Evolutionary conservation across 768 basidiomycete species (phyloP), one percentile per base, ranked within the genome.

Genomic region (Suillus decipiens): DNA sequence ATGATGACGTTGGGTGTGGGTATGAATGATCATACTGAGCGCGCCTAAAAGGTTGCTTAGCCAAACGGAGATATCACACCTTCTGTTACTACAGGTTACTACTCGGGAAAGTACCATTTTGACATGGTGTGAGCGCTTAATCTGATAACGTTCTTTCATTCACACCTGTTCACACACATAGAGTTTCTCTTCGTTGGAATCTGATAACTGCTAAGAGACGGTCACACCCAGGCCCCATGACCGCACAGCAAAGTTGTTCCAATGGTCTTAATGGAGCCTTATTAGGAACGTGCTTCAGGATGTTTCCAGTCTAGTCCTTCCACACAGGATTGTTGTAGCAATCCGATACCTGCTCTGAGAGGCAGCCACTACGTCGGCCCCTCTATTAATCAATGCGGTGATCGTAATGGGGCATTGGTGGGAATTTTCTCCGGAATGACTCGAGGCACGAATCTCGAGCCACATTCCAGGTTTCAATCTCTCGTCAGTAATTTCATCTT

Each of bases 131-230:
- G 56, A 3, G 39, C 39, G 39, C 28, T 15, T 28, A 41, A 57
- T 41, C 39, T 41, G 56, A 57, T 57, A 57, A 28, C 24, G 55
- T 56, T 28, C 28, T 28, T 28, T 56, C 31, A 8, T n/a, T 54
- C 34, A 54, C 53, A 54, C 54, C 36, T 9, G 15, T 41, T 57
- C 56, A 57, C 56, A 57, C 56, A 31, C 56, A 57, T 39, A 28
- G 39, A 28, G 37, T 57, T 57, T 28, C 9, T 41, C 5, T 41
- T 41, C 17, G 24, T 17, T 56, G 31, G 31, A 33, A 34, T 33
- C 17, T 19, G 37, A 39, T 57, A 31, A 57, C 56, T 28, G 10
- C 37, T 41, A 39, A 19, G 56, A 41, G 28, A 39, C 24, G 5
- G 56, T 14, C 24, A 28, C 10, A 24, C 14, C 22, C 36, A 24